These are phyloP conservation scores for Ophiostoma sp. DNA, from an alignment of 2,329 filamentous ascomycete species.

Conservation along the genomic window DNA sequence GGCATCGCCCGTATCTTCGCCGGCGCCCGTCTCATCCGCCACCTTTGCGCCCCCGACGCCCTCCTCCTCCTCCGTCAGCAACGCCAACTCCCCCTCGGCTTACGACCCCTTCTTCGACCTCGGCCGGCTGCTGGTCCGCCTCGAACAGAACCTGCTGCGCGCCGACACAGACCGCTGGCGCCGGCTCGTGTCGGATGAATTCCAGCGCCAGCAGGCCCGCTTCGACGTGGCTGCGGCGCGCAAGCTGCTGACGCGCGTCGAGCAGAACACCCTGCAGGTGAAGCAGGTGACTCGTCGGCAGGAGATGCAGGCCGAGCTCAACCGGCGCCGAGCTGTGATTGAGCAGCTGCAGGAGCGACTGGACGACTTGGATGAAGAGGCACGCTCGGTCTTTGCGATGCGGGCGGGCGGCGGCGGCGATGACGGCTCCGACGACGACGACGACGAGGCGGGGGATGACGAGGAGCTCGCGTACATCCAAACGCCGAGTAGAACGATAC, in stretches of 20 bases:
- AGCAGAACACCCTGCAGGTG: slow-evolving; percentile 59
- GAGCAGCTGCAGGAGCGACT: slow-evolving; percentile 62
- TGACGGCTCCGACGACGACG: slow-evolving; percentile 36
- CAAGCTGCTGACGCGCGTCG: slow-evolving; percentile 61
- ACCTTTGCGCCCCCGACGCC: background rate
- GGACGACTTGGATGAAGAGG: slow-evolving; percentile 61
- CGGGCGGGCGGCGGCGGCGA: slow-evolving; percentile 37
- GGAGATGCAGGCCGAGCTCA: slow-evolving; percentile 58
- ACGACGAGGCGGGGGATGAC: slow-evolving; percentile 44
- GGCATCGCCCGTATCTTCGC: background rate
- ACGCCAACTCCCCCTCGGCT: background rate
- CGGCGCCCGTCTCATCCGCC: background rate
- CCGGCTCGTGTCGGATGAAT: slow-evolving; percentile 55
- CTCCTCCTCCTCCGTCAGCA: background rate
- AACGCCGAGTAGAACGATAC: slow-evolving; percentile 46
- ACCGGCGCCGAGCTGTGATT: slow-evolving; percentile 59
- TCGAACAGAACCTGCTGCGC: slow-evolving; percentile 61
- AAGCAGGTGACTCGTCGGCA: slow-evolving; percentile 55
- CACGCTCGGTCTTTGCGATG: slow-evolving; percentile 31
- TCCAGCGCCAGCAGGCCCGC: slow-evolving; percentile 56
- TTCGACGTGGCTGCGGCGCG: slow-evolving; percentile 70
- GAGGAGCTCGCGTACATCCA: slow-evolving; percentile 49
- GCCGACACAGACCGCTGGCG: slow-evolving; percentile 55
- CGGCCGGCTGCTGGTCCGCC: slow-evolving; percentile 57
- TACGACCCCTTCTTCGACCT: slow-evolving; percentile 48